These are phyloP conservation scores for Kodamaea fukazawae DNA, from an alignment of 805 yeast genomes.

Conservation along the genomic window DNA sequence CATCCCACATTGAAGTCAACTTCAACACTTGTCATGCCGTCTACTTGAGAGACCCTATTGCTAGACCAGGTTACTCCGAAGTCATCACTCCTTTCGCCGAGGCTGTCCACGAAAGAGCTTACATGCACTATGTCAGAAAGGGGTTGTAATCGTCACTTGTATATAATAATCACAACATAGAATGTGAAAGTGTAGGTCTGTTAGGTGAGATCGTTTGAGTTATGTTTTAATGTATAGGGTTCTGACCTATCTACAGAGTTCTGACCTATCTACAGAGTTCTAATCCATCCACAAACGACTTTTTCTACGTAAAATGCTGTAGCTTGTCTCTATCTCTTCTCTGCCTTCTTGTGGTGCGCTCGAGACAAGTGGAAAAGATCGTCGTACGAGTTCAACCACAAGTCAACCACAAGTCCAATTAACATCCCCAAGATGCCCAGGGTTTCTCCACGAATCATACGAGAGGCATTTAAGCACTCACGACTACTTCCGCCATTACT, in stretches of 20 bases:
- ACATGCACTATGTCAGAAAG: constrained; percentile 85
- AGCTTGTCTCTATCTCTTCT: no score
- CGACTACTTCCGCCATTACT: constrained; percentile 33
- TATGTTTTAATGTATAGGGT: neutral
- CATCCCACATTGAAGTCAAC: constrained; percentile 87
- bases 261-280: no score
- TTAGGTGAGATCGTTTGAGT: neutral
- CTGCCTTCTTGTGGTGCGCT: no score
- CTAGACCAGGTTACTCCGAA: constrained; percentile 95
- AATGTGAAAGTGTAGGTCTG: no score
- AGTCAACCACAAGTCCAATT: no score
- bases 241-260: no score
- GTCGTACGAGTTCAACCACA: no score
- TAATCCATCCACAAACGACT: no score
- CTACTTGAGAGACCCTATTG: constrained; percentile 95
- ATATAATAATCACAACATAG: constrained; percentile 1
- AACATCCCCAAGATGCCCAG: constrained; percentile 30
- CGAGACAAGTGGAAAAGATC: no score
- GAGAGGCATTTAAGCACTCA: constrained; percentile 25
- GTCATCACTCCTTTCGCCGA: constrained; percentile 86
- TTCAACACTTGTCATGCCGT: constrained; percentile 93
- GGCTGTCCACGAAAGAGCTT: constrained; percentile 86
- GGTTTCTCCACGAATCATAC: constrained; percentile 25
- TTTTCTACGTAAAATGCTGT: no score
- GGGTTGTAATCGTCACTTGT: constrained; percentile 43